Conservation (phyloP, 2,329 filamentous ascomycete genomes). For the Teratosphaeria destructans region DNA sequence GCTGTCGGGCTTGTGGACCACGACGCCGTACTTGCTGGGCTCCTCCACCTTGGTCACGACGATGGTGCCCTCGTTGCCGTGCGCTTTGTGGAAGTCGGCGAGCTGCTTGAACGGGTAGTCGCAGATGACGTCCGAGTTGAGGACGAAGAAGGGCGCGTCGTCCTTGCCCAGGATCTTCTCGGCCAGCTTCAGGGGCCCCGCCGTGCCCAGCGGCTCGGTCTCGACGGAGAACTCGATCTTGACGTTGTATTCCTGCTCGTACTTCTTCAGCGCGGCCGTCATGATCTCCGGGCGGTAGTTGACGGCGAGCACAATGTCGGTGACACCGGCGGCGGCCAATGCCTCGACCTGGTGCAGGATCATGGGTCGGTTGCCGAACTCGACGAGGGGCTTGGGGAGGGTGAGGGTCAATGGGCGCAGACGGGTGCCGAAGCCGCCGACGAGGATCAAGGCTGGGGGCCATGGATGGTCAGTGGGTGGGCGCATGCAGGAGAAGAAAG, state of each 20-base stretch:
- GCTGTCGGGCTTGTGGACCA: conserved; percentile 93
- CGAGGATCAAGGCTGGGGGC: conserved; percentile 83
- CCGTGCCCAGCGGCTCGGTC: conserved; percentile 87
- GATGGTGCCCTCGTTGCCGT: conserved; percentile 94
- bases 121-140: conserved; percentile 98
- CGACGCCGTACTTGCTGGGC: conserved; percentile 95
- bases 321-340: conserved; percentile 84
- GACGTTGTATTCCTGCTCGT: conserved; percentile 84
- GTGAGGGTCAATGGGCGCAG: conserved; percentile 94
- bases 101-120: conserved; percentile 91
- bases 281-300: conserved; percentile 99
- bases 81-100: conserved; percentile 79
- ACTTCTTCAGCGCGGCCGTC: conserved; percentile 89
- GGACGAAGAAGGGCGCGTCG: conserved; percentile 89
- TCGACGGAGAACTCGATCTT: conserved; percentile 97
- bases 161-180: conserved; percentile 89
- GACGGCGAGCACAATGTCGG: conserved; percentile 93
- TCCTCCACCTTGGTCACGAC: conserved; percentile 98
- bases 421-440: conserved; percentile 97
- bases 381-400: conserved; percentile 91
- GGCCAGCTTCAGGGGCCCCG: conserved; percentile 88
- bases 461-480: conserved; percentile 10
- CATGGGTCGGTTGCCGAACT: conserved; percentile 99
- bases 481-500: not conserved
- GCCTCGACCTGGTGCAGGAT: conserved; percentile 97